These are phyloP conservation scores for Nelumbo lutea DNA, from an alignment of 164 flowering plant genomes.

Conservation along the genomic window DNA sequence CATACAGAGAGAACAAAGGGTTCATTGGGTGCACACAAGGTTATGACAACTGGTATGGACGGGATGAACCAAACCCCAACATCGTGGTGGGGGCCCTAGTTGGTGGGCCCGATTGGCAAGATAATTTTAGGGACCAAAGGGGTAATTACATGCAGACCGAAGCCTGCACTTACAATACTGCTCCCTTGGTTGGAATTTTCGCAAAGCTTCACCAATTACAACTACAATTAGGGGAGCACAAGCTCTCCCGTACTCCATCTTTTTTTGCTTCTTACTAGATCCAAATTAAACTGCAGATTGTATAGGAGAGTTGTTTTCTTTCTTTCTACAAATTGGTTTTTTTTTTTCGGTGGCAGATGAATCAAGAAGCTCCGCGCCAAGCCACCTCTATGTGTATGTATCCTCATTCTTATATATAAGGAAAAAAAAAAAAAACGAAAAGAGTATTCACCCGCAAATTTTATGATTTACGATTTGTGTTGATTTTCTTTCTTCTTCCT, in stretches of 20 bases:
- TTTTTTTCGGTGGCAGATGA: no score
- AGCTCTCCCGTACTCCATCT: neutral
- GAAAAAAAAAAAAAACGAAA: no score
- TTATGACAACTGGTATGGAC: conserved; percentile 79
- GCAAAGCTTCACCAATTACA: conserved; percentile 41
- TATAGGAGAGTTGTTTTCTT: no score
- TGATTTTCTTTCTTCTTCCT: no score
- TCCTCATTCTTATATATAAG: no score
- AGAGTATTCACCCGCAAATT: no score
- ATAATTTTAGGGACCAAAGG: conserved; percentile 59
- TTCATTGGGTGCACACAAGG: conserved; percentile 99
- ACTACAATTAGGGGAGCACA: conserved; percentile 17
- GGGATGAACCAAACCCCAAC: conserved; percentile 63
- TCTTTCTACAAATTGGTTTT: no score
- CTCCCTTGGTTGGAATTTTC: conserved; percentile 90
- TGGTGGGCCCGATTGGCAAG: conserved; percentile 80
- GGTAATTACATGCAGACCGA: conserved; percentile 89
- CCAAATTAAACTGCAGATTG: neutral
- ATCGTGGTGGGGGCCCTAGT: conserved; percentile 77
- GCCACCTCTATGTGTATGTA: no score
- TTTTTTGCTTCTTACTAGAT: conserved; percentile 20
- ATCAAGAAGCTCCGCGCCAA: no score
- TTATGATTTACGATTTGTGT: no score
- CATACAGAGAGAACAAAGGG: conserved; percentile 58
- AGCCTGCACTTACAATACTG: conserved; percentile 96